Conservation (phyloP, 805 yeast species). For the Saturnispora gosingensis region DNA sequence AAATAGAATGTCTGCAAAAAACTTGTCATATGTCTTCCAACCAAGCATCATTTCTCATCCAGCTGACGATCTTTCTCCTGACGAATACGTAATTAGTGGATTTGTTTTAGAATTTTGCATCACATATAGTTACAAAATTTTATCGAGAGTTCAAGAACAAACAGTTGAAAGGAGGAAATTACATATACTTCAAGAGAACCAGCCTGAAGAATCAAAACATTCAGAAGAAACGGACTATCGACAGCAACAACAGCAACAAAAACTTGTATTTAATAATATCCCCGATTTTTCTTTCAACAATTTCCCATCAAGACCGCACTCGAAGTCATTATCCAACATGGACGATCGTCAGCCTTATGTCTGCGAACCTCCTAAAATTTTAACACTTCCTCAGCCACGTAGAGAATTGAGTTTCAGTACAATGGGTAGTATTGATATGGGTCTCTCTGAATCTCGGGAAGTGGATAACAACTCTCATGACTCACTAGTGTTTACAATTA, state of each 20-base stretch:
- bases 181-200: neutral
- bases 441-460: neutral
- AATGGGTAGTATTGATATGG: neutral
- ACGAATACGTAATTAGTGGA: slow-evolving; percentile 81
- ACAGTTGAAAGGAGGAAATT: neutral
- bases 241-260: neutral
- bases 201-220: neutral
- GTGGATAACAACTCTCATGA: neutral
- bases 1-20: slow-evolving; percentile 87
- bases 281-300: neutral
- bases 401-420: slow-evolving; percentile 1
- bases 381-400: neutral
- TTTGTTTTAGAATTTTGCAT: slow-evolving; percentile 82
- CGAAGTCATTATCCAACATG: slow-evolving; percentile 34
- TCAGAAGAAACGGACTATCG: neutral
- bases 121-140: slow-evolving; percentile 69
- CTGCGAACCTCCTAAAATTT: slow-evolving; percentile 7
- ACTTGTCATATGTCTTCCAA: slow-evolving; percentile 92
- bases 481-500: neutral
- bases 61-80: slow-evolving; percentile 84
- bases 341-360: slow-evolving; percentile 8
- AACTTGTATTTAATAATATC: neutral
- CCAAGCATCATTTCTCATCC: slow-evolving; percentile 95
- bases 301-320: slow-evolving; percentile 24
- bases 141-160: slow-evolving; percentile 40